Conservation (phyloP, 1,284 basidiomycete species). For the Fomes fomentarius region DNA sequence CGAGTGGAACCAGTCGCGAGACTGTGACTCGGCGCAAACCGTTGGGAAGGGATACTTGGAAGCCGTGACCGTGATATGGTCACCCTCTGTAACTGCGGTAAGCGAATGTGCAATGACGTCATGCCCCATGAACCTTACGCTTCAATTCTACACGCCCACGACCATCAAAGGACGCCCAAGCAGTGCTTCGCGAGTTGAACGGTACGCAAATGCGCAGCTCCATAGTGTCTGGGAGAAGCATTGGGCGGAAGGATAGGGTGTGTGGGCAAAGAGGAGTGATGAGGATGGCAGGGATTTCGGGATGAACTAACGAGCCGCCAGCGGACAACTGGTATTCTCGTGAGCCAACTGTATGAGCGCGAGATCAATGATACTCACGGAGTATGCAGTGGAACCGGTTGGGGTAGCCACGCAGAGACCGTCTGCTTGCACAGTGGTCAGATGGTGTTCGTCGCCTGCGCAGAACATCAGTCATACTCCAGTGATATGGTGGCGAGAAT, state of each 20-base stretch:
- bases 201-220: slow-evolving; percentile 98
- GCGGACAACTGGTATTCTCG: slow-evolving; percentile 96
- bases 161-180: slow-evolving; percentile 99
- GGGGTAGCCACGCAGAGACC: slow-evolving; percentile 96
- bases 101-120: not conserved
- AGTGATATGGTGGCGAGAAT: too few relatives aligned
- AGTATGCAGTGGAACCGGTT: slow-evolving; percentile 98
- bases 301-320: slow-evolving; percentile 96
- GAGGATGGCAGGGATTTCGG: slow-evolving; percentile 95
- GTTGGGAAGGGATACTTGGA: slow-evolving; percentile 99
- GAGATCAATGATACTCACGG: slow-evolving; percentile 63
- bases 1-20: slow-evolving; percentile 97
- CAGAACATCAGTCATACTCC: not conserved
- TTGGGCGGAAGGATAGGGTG: slow-evolving; percentile 97
- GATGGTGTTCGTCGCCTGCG: slow-evolving; percentile 95
- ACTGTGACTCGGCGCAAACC: slow-evolving; percentile 96
- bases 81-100: slow-evolving; percentile 72
- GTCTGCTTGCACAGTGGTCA: slow-evolving; percentile 99
- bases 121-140: slow-evolving; percentile 59
- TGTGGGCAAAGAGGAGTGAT: slow-evolving; percentile 99
- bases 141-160: slow-evolving; percentile 94
- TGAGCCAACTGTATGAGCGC: too few relatives aligned
- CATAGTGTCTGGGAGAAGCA: slow-evolving; percentile 99
- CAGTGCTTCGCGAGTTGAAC: slow-evolving; percentile 96
- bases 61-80: slow-evolving; percentile 98